phyloP scores from a whole-genome alignment of 257 asterid species.

The Solanum pimpinellifolium region DNA sequence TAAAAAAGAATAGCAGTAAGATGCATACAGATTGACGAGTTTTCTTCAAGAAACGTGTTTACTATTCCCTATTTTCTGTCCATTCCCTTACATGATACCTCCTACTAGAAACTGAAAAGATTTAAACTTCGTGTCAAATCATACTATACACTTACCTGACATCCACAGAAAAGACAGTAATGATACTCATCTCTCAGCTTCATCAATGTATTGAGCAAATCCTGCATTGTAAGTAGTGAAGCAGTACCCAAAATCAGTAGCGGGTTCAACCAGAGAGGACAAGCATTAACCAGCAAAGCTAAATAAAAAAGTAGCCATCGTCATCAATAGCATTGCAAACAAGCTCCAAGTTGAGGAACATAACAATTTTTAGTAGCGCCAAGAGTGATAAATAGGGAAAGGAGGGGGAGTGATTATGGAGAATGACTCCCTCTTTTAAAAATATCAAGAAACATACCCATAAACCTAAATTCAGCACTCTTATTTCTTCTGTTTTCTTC shows the following conservation, averaged over 20 bases:
- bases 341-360: not conserved
- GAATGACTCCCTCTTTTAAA: not conserved
- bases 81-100: not conserved
- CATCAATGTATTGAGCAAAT: constrained; percentile 47
- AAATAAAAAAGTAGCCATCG: not conserved
- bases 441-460: not conserved
- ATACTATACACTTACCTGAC: constrained; percentile 36
- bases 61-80: not conserved
- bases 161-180: constrained; percentile 91
- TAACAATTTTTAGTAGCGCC: not conserved
- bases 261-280: not conserved
- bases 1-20: constrained; percentile 3
- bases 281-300: not conserved
- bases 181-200: constrained; percentile 63
- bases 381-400: not conserved
- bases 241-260: not conserved
- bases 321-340: not conserved
- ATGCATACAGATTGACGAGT: not conserved
- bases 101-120: not conserved
- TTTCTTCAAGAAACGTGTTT: not conserved
- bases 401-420: not conserved
- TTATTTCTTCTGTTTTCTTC: not conserved
- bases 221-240: constrained; percentile 34
- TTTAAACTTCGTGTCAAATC: not conserved
- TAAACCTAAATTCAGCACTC: not conserved